These are phyloP conservation scores for Pichia rugopelliculosa DNA, from an alignment of 805 yeast species.

Conservation along the genomic window DNA sequence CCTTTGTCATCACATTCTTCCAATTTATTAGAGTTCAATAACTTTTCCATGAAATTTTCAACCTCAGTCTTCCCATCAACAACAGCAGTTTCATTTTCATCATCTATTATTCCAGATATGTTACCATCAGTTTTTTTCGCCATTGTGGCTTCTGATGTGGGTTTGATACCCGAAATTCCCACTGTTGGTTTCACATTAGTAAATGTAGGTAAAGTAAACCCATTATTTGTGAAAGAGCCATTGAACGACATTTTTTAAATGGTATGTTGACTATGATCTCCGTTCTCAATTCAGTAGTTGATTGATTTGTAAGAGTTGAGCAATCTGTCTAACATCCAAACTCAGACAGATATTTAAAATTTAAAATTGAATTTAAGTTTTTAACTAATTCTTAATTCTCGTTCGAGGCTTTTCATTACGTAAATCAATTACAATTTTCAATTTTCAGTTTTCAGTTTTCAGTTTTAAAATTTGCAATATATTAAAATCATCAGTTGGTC, in stretches of 20 bases:
- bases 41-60: background rate
- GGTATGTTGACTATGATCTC: no score
- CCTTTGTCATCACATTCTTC: background rate
- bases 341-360: no score
- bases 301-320: no score
- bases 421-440: no score
- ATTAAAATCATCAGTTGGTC: no score
- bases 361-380: no score
- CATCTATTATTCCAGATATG: background rate
- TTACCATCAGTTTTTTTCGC: background rate
- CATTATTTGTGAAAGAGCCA: slow-evolving; percentile 6
- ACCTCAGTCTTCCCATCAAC: background rate
- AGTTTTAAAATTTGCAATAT: no score
- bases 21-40: background rate
- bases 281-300: no score
- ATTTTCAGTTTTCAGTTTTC: no score
- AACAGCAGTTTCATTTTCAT: background rate
- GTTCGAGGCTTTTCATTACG: no score
- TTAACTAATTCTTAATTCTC: no score
- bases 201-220: slow-evolving; percentile 14
- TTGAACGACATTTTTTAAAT: slow-evolving; percentile 5
- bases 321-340: background rate
- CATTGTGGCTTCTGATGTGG: background rate
- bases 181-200: slow-evolving; percentile 13
- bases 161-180: slow-evolving; percentile 9